phyloP scores from a whole-genome alignment of 305 asterid genomes.

The Nicotiana rustica region DNA sequence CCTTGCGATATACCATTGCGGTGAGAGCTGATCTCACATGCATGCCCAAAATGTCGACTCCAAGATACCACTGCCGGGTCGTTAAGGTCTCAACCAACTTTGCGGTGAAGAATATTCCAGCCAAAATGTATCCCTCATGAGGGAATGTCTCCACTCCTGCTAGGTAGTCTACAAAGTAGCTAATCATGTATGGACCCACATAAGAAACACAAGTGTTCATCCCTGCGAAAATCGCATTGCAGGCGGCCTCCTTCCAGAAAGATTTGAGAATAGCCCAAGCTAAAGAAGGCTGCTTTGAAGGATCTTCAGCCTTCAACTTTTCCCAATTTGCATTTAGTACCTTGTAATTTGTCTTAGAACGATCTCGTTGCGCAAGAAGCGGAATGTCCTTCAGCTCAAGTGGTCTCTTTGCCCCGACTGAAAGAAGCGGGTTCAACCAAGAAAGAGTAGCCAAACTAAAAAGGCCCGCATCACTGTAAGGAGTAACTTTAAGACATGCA shows the following conservation, averaged over 20 bases:
- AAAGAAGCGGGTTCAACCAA: slow-evolving; percentile 95
- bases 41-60: slow-evolving; percentile 97
- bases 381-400: slow-evolving; percentile 95
- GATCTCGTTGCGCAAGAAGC: slow-evolving; percentile 83
- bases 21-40: slow-evolving; percentile 98
- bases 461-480: slow-evolving; percentile 86
- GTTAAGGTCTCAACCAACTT: slow-evolving; percentile 87
- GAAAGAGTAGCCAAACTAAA: slow-evolving; percentile 88
- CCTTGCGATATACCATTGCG: slow-evolving; percentile 96
- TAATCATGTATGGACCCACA: slow-evolving; percentile 95
- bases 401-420: slow-evolving; percentile 89
- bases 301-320: slow-evolving; percentile 72
- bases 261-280: slow-evolving; percentile 92
- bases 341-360: slow-evolving; percentile 87
- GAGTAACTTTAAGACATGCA: slow-evolving; percentile 90
- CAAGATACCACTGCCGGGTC: slow-evolving; percentile 96
- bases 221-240: slow-evolving; percentile 92
- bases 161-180: slow-evolving; percentile 94
- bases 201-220: slow-evolving; percentile 85
- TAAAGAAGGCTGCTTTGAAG: slow-evolving; percentile 67
- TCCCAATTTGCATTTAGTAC: slow-evolving; percentile 84
- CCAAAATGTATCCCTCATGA: slow-evolving; percentile 93
- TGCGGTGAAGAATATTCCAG: slow-evolving; percentile 83
- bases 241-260: slow-evolving; percentile 94
- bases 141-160: slow-evolving; percentile 76